Evolutionary conservation across 768 basidiomycete species (phyloP).

Genomic region (Tulasnella sp.): DNA sequence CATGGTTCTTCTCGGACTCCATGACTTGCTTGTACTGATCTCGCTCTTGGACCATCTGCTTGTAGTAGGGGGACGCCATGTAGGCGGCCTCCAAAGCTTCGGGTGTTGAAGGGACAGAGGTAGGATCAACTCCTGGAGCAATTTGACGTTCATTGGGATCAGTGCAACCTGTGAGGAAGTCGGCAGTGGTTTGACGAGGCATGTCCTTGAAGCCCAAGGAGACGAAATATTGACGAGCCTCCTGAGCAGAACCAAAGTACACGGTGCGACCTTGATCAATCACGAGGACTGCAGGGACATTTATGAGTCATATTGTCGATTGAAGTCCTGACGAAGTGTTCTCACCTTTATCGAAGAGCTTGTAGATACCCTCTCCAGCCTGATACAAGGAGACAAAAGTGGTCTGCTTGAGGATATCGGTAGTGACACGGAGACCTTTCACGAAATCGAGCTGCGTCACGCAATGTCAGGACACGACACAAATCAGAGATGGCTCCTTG

Average conservation of each 20-base stretch:
- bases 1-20: constrained; percentile 34
- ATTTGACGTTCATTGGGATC: constrained; percentile 79
- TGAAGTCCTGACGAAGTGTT: constrained; percentile 16
- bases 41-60: constrained; percentile 35
- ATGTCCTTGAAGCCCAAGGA: constrained; percentile 36
- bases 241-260: constrained; percentile 33
- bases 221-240: constrained; percentile 34
- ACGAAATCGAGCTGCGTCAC: constrained; percentile 35
- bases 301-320: constrained; percentile 13
- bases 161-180: constrained; percentile 39
- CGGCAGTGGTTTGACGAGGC: constrained; percentile 35
- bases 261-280: constrained; percentile 38
- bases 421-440: constrained; percentile 30
- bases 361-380: constrained; percentile 31
- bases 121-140: constrained; percentile 43
- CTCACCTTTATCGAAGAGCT: constrained; percentile 25
- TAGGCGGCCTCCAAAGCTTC: constrained; percentile 54
- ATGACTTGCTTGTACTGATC: constrained; percentile 52
- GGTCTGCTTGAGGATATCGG: constrained; percentile 32
- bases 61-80: constrained; percentile 35
- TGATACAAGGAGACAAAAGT: constrained; percentile 37
- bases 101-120: constrained; percentile 53
- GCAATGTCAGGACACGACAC: not conserved
- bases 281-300: constrained; percentile 25
- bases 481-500: not conserved